Evolutionary conservation across 2,329 filamentous ascomycete species (phyloP), one percentile per base, ranked within the genome.

Genomic region (Ascochyta rabiei): DNA sequence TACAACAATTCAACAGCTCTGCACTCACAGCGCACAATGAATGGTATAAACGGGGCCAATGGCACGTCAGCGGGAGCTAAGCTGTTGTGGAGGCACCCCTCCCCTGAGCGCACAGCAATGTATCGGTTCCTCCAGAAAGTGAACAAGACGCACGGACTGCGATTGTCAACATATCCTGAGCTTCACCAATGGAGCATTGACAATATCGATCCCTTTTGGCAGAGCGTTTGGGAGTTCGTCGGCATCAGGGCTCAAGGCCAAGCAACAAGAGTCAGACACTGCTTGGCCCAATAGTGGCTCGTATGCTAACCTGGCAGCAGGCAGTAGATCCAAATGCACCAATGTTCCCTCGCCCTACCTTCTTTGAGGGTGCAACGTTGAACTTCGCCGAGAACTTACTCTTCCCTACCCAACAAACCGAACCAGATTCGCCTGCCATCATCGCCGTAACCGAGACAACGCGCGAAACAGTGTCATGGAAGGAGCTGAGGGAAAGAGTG

Each of bases 361-460:
- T 96, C 80, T 98, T 97, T 74, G 75, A 86, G 52, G 88, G 88
- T 9, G 84, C 90, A 13, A 86, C 81, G 53, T 81, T 98, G 61
- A 99, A 98, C 75, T 98, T 97, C 72, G 93, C 93, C 23, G 91
- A 98, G 78, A 99, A 99, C 73, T 81, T 98, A 48, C 85, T 99
- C 3, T 97, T 88, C 73, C 93, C 93, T 3, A 75, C 79, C 2
- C 81, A 83, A 33, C 67, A 77, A 13, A 75, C 86, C 6, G 78
- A 88, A 59, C 83, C 87, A 45, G 75, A 85, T 40, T 80, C 83
- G 4, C 76, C 84, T 6, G 93, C 93, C 16, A 82, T 96, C 40
- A 89, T 97, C 66, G 90, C 89, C 23, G 88, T 86, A 4, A 96
- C 91, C 10, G 93, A 98, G 77, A 85, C 84, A 2, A 79, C 79